These are phyloP conservation scores for Carallia pectinifolia DNA, from an alignment of 345 rosid genomes.

Conservation along the genomic window DNA sequence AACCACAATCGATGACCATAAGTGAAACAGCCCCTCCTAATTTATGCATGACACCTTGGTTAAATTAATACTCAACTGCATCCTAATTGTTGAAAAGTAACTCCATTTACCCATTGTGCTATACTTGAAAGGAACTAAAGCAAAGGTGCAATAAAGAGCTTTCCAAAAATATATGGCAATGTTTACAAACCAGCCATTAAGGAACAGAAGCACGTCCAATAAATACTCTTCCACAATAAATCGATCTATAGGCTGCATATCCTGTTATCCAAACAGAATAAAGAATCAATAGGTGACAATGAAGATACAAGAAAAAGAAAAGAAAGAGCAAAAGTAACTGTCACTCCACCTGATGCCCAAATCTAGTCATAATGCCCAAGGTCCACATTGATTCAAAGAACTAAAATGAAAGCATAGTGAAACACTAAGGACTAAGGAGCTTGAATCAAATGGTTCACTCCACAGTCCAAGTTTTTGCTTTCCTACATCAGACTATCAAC, in stretches of 20 bases:
- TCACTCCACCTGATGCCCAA: not conserved
- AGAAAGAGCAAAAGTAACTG: slow-evolving; percentile 12
- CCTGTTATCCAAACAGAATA: slow-evolving; percentile 48
- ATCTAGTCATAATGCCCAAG: not conserved
- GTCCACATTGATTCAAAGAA: not conserved
- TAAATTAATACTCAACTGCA: not conserved
- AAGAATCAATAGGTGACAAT: slow-evolving; percentile 9
- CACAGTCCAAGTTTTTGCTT: not conserved
- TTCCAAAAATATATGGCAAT: not conserved
- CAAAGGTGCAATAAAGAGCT: not conserved
- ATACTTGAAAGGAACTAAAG: not conserved
- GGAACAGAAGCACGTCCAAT: slow-evolving; percentile 87
- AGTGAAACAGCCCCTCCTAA: not conserved
- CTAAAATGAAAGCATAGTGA: not conserved
- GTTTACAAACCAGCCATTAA: slow-evolving; percentile 89
- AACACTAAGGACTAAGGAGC: not conserved
- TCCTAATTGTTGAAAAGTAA: not conserved
- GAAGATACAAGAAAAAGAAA: not conserved
- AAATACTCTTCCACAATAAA: slow-evolving; percentile 90
- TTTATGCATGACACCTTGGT: not conserved
- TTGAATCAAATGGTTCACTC: not conserved
- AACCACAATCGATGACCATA: not conserved
- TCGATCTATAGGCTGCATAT: slow-evolving; percentile 90
- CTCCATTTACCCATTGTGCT: not conserved
- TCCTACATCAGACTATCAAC: not conserved